Percentiles rank a stretch among this genome's conserved stretches.
Evolutionary conservation across 2,329 filamentous ascomycete genomes (phyloP).

Genomic region (Sporothrix pallida): DNA sequence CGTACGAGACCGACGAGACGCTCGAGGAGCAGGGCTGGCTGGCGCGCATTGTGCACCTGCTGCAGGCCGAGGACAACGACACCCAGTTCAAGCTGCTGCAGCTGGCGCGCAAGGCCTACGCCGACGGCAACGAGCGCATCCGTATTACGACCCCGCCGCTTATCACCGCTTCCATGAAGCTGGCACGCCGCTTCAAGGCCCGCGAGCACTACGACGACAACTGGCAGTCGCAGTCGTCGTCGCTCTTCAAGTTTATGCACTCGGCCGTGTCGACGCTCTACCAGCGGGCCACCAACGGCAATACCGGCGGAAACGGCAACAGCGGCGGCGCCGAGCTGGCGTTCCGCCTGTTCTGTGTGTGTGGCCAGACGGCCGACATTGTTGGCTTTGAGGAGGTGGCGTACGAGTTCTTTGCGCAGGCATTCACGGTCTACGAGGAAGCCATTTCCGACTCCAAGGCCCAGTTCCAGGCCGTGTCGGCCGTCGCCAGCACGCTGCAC

Average conservation of each 20-base stretch:
- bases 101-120: slow-evolving; percentile 82
- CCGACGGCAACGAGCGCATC: slow-evolving; percentile 91
- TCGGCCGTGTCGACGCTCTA: slow-evolving; percentile 85
- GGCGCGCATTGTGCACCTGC: slow-evolving; percentile 86
- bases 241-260: slow-evolving; percentile 95
- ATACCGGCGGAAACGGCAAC: slow-evolving; percentile 41
- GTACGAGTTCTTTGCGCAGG: slow-evolving; percentile 98
- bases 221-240: slow-evolving; percentile 69
- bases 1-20: slow-evolving; percentile 89
- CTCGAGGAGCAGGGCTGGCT: slow-evolving; percentile 98
- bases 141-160: slow-evolving; percentile 94
- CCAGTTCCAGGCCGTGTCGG: slow-evolving; percentile 96
- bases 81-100: slow-evolving; percentile 94
- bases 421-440: slow-evolving; percentile 97
- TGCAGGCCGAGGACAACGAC: slow-evolving; percentile 84
- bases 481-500: slow-evolving; percentile 88
- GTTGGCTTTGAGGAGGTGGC: slow-evolving; percentile 92
- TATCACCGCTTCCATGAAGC: slow-evolving; percentile 85
- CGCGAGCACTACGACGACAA: slow-evolving; percentile 81
- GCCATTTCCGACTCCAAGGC: slow-evolving; percentile 93
- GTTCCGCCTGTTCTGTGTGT: slow-evolving; percentile 86
- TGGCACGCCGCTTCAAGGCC: slow-evolving; percentile 85
- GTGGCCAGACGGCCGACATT: slow-evolving; percentile 90
- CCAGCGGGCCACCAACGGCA: slow-evolving; percentile 69
- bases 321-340: slow-evolving; percentile 83